phyloP scores from a whole-genome alignment of 2,329 filamentous ascomycete species.

The Aspergillus sp. region DNA sequence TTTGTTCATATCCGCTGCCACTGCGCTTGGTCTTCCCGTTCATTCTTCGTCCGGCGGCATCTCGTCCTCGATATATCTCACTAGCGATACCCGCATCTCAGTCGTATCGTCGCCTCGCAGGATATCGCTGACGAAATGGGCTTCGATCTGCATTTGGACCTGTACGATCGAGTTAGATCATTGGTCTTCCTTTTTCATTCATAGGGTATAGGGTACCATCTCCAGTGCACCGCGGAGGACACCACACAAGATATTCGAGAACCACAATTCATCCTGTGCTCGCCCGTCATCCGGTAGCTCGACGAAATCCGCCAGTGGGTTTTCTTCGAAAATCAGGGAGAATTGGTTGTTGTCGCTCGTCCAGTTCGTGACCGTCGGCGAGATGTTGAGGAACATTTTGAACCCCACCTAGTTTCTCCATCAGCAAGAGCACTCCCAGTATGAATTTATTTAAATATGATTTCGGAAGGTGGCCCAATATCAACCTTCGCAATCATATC shows the following conservation, averaged over 20 bases:
- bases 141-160: conserved; percentile 96
- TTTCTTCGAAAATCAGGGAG: conserved; percentile 92
- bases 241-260: conserved; percentile 93
- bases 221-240: conserved; percentile 84
- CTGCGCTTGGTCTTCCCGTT: conserved; percentile 14
- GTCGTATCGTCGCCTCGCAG: conserved; percentile 90
- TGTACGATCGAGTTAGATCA: conserved; percentile 24
- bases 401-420: conserved; percentile 66
- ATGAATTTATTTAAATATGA: not conserved
- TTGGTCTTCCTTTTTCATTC: conserved; percentile 3
- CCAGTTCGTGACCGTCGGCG: conserved; percentile 90
- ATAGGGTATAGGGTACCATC: conserved; percentile 57
- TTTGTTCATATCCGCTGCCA: not conserved
- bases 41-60: conserved; percentile 93
- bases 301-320: conserved; percentile 93
- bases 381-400: conserved; percentile 98
- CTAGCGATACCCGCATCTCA: conserved; percentile 87
- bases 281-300: conserved; percentile 92
- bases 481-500: conserved; percentile 88
- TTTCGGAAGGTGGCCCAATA: not conserved
- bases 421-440: conserved; percentile 2
- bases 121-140: conserved; percentile 90
- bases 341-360: conserved; percentile 94
- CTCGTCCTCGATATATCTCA: conserved; percentile 95
- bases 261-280: conserved; percentile 96